These are phyloP conservation scores for Cryptococcus hybrid DNA, from an alignment of 1,284 basidiomycete species.

Conservation along the genomic window DNA sequence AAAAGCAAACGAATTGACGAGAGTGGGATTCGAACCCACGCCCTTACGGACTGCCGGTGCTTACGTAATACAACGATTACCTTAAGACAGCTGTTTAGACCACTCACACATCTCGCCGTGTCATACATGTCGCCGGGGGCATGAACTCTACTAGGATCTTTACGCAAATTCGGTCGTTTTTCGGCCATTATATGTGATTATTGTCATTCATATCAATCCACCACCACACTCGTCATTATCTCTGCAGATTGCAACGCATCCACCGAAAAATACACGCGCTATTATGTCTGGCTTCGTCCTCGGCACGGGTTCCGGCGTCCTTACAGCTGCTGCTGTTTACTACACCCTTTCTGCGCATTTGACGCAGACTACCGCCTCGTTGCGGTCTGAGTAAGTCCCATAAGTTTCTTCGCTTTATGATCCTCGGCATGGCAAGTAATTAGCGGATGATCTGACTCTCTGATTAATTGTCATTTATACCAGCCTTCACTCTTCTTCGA, in stretches of 20 bases:
- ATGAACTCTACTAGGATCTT: no score
- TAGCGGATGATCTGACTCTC: neutral
- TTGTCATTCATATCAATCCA: no score
- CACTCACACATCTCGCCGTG: no score
- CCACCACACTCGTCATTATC: no score
- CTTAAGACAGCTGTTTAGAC: no score
- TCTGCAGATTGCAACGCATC: no score
- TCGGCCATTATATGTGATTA: no score
- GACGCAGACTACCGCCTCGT: conserved; percentile 19
- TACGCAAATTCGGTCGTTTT: no score
- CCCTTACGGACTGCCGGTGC: neutral
- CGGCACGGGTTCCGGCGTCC: conserved; percentile 40
- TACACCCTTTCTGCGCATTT: conserved; percentile 41
- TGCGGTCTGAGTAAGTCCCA: conserved; percentile 37
- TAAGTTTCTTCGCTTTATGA: neutral
- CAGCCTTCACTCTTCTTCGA: conserved; percentile 22
- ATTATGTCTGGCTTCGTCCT: conserved; percentile 43
- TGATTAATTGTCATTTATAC: neutral
- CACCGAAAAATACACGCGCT: neutral
- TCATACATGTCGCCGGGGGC: no score
- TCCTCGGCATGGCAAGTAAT: neutral
- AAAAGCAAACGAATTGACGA: conserved; percentile 1
- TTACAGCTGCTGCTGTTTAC: conserved; percentile 44
- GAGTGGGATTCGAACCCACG: conserved; percentile 22
- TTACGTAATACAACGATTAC: no score